Conservation (phyloP, 345 rosid genomes). For the Boechera divaricarpa region DNA sequence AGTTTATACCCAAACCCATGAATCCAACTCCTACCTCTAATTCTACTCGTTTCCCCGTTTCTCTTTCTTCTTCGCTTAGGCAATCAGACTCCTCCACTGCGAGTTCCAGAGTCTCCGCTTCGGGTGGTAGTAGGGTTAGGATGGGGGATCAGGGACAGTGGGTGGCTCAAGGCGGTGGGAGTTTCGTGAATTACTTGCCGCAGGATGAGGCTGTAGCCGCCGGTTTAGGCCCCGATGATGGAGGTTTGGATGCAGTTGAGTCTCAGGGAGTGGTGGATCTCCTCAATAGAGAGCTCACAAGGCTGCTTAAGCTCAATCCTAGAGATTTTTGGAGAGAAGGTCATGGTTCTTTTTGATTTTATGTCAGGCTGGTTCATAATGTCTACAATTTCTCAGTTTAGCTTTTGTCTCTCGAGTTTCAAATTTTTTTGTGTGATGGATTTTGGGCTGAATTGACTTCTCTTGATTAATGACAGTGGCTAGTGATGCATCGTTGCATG, state of each 20-base stretch:
- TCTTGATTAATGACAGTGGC: slow-evolving; percentile 60
- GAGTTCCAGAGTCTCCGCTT: slow-evolving; percentile 34
- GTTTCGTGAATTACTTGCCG: slow-evolving; percentile 83
- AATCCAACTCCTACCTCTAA: slow-evolving; percentile 34
- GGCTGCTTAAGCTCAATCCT: slow-evolving; percentile 79
- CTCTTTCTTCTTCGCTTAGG: slow-evolving; percentile 71
- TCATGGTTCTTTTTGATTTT: slow-evolving; percentile 6
- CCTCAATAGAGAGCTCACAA: slow-evolving; percentile 76
- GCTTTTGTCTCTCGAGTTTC: background rate
- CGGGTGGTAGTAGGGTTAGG: slow-evolving; percentile 48
- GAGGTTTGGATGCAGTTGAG: slow-evolving; percentile 89
- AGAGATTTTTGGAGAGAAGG: slow-evolving; percentile 92
- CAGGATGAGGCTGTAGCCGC: slow-evolving; percentile 96
- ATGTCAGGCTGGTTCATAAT: background rate
- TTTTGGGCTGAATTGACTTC: slow-evolving; percentile 25
- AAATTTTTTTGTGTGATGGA: background rate
- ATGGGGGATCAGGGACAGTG: slow-evolving; percentile 55
- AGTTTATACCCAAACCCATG: slow-evolving; percentile 58
- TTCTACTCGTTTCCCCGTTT: slow-evolving; percentile 46
- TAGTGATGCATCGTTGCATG: slow-evolving; percentile 71
- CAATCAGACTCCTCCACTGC: slow-evolving; percentile 48
- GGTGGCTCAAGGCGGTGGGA: slow-evolving; percentile 55
- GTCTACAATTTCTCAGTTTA: background rate
- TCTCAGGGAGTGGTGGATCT: slow-evolving; percentile 97
- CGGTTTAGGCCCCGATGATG: slow-evolving; percentile 75